A percentile compares a stretch with the other conserved stretches of the same genome.
Evolutionary conservation across 129 eudicot genomes (phyloP).

Genomic region (Flaveria sonorensis): DNA sequence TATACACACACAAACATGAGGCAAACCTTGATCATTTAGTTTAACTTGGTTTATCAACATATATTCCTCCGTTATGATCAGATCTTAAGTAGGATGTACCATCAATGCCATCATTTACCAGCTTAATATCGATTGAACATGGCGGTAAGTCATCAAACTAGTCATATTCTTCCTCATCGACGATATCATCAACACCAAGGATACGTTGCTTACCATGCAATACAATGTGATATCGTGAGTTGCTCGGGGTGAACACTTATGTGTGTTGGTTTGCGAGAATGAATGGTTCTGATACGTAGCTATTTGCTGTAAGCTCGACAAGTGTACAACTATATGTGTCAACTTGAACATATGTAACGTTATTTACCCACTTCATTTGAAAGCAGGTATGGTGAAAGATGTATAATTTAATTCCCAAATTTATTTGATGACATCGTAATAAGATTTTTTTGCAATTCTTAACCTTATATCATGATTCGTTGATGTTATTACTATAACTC

Average conservation of each 20-base stretch:
- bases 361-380: constrained; percentile 3
- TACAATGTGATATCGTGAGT: constrained; percentile 10
- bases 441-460: background rate
- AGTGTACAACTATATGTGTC: background rate
- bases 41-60: too few relatives aligned
- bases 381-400: background rate
- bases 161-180: constrained; percentile 17
- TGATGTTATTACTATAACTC: background rate
- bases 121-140: constrained; percentile 2
- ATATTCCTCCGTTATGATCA: background rate
- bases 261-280: constrained; percentile 1
- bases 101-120: background rate
- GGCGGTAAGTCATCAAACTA: constrained; percentile 21
- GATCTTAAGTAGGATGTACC: background rate
- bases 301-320: background rate
- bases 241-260: background rate
- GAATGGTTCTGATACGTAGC: constrained; percentile 6
- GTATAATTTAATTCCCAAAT: constrained; percentile 7
- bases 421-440: constrained; percentile 18
- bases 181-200: constrained; percentile 13
- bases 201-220: constrained; percentile 18
- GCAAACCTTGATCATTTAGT: background rate
- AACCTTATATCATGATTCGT: background rate
- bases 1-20: too few relatives aligned
- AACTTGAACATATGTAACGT: background rate